A percentile compares a stretch with the other conserved stretches of the same genome.
These are phyloP conservation scores for Pyricularia pennisetigena DNA, from an alignment of 2,329 filamentous ascomycete genomes.

Conservation along the genomic window DNA sequence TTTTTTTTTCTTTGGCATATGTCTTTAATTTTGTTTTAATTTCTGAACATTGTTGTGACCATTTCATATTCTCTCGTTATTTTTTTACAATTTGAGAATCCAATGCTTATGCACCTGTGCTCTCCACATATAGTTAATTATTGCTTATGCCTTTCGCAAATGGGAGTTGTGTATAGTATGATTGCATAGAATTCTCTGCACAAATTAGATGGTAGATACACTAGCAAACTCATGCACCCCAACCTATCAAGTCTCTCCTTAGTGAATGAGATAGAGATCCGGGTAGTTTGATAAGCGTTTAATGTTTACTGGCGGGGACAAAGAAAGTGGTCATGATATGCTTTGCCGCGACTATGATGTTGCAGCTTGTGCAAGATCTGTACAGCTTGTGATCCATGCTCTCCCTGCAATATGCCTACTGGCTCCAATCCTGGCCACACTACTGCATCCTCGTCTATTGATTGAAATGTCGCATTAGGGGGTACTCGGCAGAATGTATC, in stretches of 20 bases:
- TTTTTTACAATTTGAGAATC: too few species aligned
- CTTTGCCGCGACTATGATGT: background rate
- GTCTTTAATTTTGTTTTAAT: too few species aligned
- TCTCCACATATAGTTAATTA: too few species aligned
- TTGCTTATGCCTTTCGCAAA: background rate
- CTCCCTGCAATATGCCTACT: background rate
- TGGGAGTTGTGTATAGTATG: background rate
- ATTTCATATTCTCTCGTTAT: too few species aligned
- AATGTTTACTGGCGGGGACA: background rate
- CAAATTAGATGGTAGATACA: background rate
- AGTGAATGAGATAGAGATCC: background rate
- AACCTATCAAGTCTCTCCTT: background rate
- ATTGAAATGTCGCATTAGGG: slow-evolving; percentile 2
- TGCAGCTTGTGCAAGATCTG: background rate
- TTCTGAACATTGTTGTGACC: too few species aligned
- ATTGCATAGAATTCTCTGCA: background rate
- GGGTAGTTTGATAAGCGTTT: background rate
- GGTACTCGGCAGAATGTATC: slow-evolving; percentile 9
- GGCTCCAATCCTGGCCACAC: background rate
- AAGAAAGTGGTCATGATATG: background rate
- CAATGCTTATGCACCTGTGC: too few species aligned
- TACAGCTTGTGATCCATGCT: background rate
- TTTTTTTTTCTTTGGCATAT: background rate
- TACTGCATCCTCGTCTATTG: background rate
- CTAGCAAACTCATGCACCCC: background rate